Evolutionary conservation across 495 filamentous ascomycete genomes (phyloP), one percentile per base, ranked within the genome.

Genomic region (Hypoxylon trugodes): DNA sequence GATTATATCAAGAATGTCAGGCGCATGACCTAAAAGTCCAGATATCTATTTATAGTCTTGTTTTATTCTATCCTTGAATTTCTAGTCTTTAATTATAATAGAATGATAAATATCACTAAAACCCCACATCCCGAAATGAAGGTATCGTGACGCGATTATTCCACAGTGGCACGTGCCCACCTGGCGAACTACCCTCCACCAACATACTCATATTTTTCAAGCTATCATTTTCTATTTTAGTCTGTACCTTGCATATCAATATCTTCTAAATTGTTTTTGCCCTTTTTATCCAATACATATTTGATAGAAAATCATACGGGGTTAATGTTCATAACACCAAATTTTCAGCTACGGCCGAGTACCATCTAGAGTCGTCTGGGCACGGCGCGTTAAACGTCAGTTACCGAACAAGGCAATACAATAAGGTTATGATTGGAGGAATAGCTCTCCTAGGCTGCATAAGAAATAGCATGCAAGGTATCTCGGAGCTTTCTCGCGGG

Each of bases 1-100:
- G 15, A 45, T 22, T 6, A 42, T 30, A 59, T 54, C 21, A 65
- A 59, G 61, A 59, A 65, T 65, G 48, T 48, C 33, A 54, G 61
- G 61, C 61, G 41, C 41, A 59, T 52, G 48, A 55, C 42, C 12
- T 12, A 49, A 49, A 48, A 53, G 4, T 46, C 38, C n/a, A 46
- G 28, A 40, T 28, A 12, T 32, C 30, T 15, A 38, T 48, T 19
- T 22, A 43, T 52, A 61, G 35, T 43, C 47, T 9, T 51, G 22
- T 32, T 43, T 35, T 46, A 30, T 32, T 51, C 45, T 48, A 21
- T 47, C 46, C 40, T 41, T 37, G n/a, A 60, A 22, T 18, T 47
- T 18, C 37, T 60, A 51, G 15, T 54, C 15, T 30, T 51, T 60
- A 51, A 60, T 45, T 52, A 36, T 52, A 60, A 60, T 60, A 60